phyloP scores from a whole-genome alignment of 78 protist species.

The Dictyostelium firmibasis region DNA sequence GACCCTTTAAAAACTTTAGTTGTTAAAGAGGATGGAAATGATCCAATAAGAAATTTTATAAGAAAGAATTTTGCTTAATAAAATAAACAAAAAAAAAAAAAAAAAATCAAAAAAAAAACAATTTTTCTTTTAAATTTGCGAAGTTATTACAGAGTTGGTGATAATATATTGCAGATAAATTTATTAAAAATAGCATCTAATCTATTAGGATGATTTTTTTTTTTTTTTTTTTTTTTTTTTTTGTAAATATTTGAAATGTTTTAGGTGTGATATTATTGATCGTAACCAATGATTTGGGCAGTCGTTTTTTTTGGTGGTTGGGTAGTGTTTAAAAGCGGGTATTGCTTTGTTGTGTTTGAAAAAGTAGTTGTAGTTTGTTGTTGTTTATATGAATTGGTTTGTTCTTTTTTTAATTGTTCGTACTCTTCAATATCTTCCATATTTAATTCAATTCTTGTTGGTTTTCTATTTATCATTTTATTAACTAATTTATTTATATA shows the following conservation, averaged over 20 bases:
- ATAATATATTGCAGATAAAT: no score
- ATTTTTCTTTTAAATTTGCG: no score
- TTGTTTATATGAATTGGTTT: conserved; percentile 6
- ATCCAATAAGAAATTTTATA: conserved; percentile 39
- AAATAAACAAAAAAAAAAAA: background rate
- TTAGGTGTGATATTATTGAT: background rate
- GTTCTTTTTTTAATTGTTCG: conserved; percentile 54
- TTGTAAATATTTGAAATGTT: background rate
- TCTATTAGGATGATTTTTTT: background rate
- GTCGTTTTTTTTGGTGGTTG: conserved; percentile 8
- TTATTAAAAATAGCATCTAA: background rate
- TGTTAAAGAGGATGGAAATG: conserved; percentile 39
- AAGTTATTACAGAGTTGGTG: no score
- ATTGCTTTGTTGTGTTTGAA: background rate
- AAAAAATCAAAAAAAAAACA: background rate
- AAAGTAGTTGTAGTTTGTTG: background rate
- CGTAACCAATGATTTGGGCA: conserved; percentile 66
- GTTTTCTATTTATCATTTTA: conserved; percentile 38
- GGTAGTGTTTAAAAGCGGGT: background rate
- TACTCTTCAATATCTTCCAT: conserved; percentile 71
- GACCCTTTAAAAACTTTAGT: conserved; percentile 15
- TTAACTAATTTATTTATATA: background rate
- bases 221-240: background rate
- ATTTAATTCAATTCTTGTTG: conserved; percentile 72
- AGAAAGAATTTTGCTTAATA: conserved; percentile 41